Conservation (phyloP, 2,329 filamentous ascomycete genomes). For the Sordariomycetes sp. region DNA sequence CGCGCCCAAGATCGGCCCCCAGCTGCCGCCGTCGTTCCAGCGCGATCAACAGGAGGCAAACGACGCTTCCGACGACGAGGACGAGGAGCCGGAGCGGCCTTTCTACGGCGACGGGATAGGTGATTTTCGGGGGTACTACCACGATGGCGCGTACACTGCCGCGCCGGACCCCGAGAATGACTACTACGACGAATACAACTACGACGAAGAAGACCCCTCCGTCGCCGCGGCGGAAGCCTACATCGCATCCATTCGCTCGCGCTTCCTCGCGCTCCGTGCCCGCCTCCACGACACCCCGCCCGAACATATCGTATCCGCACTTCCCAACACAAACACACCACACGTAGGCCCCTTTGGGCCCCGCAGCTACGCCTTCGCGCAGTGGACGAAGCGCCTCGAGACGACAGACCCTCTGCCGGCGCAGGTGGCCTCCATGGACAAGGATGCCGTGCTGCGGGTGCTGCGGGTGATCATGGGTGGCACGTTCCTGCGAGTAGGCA, state of each 20-base stretch:
- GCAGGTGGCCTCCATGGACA: conserved; percentile 52
- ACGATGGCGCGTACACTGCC: conserved; percentile 69
- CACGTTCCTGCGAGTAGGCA: conserved; percentile 47
- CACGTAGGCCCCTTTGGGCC: conserved; percentile 41
- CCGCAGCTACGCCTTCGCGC: conserved; percentile 30
- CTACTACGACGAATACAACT: conserved; percentile 14
- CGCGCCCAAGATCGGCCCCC: conserved; percentile 43
- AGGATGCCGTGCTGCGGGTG: conserved; percentile 51
- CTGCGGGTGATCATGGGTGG: conserved; percentile 53
- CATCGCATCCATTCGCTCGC: conserved; percentile 48
- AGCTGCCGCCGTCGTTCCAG: conserved; percentile 26
- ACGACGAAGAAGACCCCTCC: conserved; percentile 14
- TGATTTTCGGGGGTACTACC: conserved; percentile 52
- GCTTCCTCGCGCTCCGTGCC: conserved; percentile 52
- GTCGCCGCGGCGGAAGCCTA: conserved; percentile 48
- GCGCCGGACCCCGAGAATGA: conserved; percentile 24
- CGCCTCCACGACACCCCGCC: conserved; percentile 45
- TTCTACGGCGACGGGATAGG: conserved; percentile 31
- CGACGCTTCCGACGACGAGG: conserved; percentile 16
- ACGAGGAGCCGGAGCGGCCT: conserved; percentile 13
- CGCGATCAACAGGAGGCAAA: conserved; percentile 8
- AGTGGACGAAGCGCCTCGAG: conserved; percentile 39
- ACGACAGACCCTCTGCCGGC: conserved; percentile 41
- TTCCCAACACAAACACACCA: conserved; percentile 39
- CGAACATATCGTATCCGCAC: conserved; percentile 30